Evolutionary conservation across 2,329 filamentous ascomycete genomes (phyloP).

Genomic region (Pseudocercospora musae): DNA sequence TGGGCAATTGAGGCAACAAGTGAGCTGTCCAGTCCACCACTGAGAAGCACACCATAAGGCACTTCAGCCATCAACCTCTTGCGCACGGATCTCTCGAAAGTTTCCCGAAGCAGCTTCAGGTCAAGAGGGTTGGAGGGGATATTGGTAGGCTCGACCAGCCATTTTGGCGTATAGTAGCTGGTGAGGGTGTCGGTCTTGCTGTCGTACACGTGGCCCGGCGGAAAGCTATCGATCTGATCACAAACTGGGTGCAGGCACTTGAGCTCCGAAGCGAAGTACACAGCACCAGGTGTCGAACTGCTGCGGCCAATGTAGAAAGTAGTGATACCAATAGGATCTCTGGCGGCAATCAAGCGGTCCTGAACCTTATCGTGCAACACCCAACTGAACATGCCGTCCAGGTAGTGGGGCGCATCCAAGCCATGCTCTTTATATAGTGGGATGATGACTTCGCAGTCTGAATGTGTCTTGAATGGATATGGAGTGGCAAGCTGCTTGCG

Average conservation of each 20-base stretch:
- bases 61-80: constrained; percentile 99
- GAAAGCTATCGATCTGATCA: constrained; percentile 92
- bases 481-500: constrained; percentile 78
- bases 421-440: constrained; percentile 92
- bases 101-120: constrained; percentile 74
- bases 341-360: constrained; percentile 87
- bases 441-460: constrained; percentile 98
- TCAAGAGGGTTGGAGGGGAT: constrained; percentile 79
- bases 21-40: constrained; percentile 92
- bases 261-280: constrained; percentile 95
- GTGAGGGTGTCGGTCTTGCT: constrained; percentile 82
- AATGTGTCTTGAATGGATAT: constrained; percentile 98
- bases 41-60: constrained; percentile 92
- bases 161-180: constrained; percentile 86
- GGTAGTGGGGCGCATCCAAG: constrained; percentile 83
- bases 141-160: constrained; percentile 76
- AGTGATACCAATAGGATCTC: constrained; percentile 95
- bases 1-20: constrained; percentile 43
- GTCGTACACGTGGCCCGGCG: constrained; percentile 93
- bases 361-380: constrained; percentile 94
- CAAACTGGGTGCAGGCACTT: constrained; percentile 92
- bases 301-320: constrained; percentile 94
- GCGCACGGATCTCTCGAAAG: constrained; percentile 84
- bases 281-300: constrained; percentile 74
- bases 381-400: constrained; percentile 99